These are phyloP conservation scores for Musa balbisiana DNA, from an alignment of 202 grass and related monocot genomes.

Conservation along the genomic window DNA sequence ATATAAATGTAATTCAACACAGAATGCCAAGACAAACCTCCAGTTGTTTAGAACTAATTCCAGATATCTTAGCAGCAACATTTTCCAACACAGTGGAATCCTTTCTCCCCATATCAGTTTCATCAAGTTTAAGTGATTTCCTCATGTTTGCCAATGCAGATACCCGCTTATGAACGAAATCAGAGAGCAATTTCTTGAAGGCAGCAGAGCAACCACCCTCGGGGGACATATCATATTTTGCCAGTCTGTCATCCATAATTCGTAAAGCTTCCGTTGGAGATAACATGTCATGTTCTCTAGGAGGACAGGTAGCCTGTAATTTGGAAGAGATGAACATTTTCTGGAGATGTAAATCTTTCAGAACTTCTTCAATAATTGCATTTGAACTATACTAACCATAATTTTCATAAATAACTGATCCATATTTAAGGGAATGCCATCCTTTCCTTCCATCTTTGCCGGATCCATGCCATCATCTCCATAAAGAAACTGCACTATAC, in stretches of 20 bases:
- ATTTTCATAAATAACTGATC: slow-evolving; percentile 96
- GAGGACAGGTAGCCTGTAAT: slow-evolving; percentile 74
- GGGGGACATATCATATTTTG: slow-evolving; percentile 34
- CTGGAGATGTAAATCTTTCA: neutral
- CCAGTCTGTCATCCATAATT: slow-evolving; percentile 49
- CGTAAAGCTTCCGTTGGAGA: slow-evolving; percentile 47
- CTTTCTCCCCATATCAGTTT: slow-evolving; percentile 34
- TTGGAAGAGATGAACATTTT: neutral
- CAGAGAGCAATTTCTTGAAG: slow-evolving; percentile 45
- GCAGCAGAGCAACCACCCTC: slow-evolving; percentile 53
- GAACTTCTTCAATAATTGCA: neutral
- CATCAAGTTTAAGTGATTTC: slow-evolving; percentile 50
- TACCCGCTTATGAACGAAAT: slow-evolving; percentile 55
- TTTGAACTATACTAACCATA: slow-evolving; percentile 49
- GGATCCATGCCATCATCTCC: slow-evolving; percentile 99
- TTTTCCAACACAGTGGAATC: slow-evolving; percentile 34
- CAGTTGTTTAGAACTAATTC: slow-evolving; percentile 74
- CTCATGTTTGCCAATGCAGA: slow-evolving; percentile 43
- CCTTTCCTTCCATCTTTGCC: slow-evolving; percentile 92
- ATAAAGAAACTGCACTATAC: slow-evolving; percentile 86
- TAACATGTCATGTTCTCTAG: slow-evolving; percentile 39
- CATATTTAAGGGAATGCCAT: slow-evolving; percentile 83
- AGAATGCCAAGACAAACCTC: slow-evolving; percentile 36
- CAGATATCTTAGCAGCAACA: slow-evolving; percentile 77
- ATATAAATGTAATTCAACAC: neutral